These are phyloP conservation scores for Bruguiera hainesii DNA, from an alignment of 441 rosid species.

Conservation along the genomic window DNA sequence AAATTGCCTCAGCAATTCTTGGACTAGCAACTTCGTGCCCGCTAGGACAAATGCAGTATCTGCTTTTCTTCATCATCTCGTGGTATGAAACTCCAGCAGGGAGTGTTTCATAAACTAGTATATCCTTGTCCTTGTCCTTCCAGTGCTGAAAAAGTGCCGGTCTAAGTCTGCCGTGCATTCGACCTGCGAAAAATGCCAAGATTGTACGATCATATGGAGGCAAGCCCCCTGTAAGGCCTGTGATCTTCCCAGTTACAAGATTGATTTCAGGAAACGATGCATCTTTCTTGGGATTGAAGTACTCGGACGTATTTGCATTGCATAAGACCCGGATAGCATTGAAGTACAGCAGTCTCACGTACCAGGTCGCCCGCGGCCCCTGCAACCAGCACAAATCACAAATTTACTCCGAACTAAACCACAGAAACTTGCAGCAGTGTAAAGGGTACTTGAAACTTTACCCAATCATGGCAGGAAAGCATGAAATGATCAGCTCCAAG, in stretches of 20 bases:
- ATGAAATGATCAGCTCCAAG: constrained; percentile 5
- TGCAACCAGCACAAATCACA: background rate
- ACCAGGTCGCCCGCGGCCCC: constrained; percentile 4
- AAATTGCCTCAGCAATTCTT: constrained; percentile 59
- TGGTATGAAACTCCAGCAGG: background rate
- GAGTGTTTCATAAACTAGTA: constrained; percentile 3
- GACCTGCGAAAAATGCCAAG: background rate
- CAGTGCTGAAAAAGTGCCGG: constrained; percentile 3
- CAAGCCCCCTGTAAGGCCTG: constrained; percentile 25
- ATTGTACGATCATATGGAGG: constrained; percentile 3
- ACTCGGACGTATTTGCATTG: constrained; percentile 53
- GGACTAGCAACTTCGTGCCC: constrained; percentile 84
- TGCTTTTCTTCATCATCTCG: constrained; percentile 16
- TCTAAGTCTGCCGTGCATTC: background rate
- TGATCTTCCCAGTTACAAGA: constrained; percentile 31
- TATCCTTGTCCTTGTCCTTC: background rate
- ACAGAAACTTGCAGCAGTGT: background rate
- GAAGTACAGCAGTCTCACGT: constrained; percentile 16
- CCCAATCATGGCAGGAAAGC: constrained; percentile 7
- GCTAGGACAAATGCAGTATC: constrained; percentile 68
- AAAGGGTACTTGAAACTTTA: background rate
- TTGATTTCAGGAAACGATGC: constrained; percentile 52
- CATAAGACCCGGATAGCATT: constrained; percentile 50
- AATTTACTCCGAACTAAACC: background rate
- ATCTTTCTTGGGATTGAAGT: constrained; percentile 50